phyloP scores from a whole-genome alignment of 176 grass and related monocot genomes.

The Oryza longistaminata region DNA sequence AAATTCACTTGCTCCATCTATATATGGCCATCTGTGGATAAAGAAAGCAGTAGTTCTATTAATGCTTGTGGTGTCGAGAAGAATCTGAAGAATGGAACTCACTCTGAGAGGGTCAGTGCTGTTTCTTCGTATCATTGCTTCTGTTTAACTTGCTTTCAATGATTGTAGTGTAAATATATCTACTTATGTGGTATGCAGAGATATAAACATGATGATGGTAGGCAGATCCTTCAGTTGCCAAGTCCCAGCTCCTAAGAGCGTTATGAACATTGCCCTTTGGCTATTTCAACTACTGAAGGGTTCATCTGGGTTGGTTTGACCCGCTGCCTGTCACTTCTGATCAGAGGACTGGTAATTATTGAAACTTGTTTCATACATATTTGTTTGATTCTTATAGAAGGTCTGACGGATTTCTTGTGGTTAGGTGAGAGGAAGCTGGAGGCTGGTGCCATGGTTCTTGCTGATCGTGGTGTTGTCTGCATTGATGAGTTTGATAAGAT shows the following conservation, averaged over 20 bases:
- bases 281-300: conserved; percentile 96
- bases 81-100: conserved; percentile 97
- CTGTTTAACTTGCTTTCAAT: conserved; percentile 8
- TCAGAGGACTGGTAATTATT: conserved; percentile 82
- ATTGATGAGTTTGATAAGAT: conserved; percentile 99
- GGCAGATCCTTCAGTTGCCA: conserved; percentile 98
- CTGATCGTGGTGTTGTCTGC: conserved; percentile 90
- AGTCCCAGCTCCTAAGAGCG: conserved; percentile 93
- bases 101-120: conserved; percentile 91
- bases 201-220: conserved; percentile 99
- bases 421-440: conserved; percentile 97
- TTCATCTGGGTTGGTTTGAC: conserved; percentile 98
- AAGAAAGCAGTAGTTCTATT: conserved; percentile 94
- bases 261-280: conserved; percentile 94
- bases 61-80: conserved; percentile 98
- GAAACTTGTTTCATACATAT: not conserved
- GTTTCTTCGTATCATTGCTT: conserved; percentile 1
- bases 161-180: not conserved
- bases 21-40: conserved; percentile 93
- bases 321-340: conserved; percentile 94
- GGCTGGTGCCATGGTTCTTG: conserved; percentile 99
- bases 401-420: conserved; percentile 12
- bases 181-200: conserved; percentile 50
- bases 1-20: conserved; percentile 95
- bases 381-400: not conserved